phyloP scores from a whole-genome alignment of 2,329 filamentous ascomycete genomes.

The Dactylellina haptotyla region DNA sequence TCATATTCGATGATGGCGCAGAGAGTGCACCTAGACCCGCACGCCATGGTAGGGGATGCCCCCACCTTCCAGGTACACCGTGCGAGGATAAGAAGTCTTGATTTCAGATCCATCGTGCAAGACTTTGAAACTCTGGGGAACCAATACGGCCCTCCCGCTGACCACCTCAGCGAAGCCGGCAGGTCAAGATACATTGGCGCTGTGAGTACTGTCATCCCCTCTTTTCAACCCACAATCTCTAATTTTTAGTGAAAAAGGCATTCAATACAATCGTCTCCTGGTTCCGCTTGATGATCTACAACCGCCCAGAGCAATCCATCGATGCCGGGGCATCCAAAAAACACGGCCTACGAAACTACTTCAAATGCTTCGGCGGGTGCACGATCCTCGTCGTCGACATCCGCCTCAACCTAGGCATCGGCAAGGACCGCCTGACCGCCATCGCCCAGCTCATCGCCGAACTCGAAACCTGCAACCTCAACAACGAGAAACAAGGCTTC shows the following conservation, averaged over 20 bases:
- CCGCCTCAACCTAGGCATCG: slow-evolving; percentile 44
- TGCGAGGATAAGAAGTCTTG: slow-evolving; percentile 29
- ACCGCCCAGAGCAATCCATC: slow-evolving; percentile 44
- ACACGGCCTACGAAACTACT: slow-evolving; percentile 45
- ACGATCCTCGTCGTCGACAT: slow-evolving; percentile 52
- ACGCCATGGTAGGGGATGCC: slow-evolving; percentile 49
- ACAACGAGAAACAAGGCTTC: slow-evolving; percentile 50
- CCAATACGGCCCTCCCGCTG: slow-evolving; percentile 46
- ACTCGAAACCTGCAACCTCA: slow-evolving; percentile 43
- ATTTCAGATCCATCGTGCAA: slow-evolving; percentile 40
- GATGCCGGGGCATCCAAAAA: slow-evolving; percentile 25
- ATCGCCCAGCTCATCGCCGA: slow-evolving; percentile 50
- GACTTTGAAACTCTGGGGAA: slow-evolving; percentile 49
- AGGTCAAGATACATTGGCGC: slow-evolving; percentile 41
- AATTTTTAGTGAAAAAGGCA: slow-evolving; percentile 14
- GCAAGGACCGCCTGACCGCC: slow-evolving; percentile 37
- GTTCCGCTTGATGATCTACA: slow-evolving; percentile 52
- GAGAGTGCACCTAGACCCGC: slow-evolving; percentile 45
- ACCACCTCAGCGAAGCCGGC: slow-evolving; percentile 42
- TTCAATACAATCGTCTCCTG: slow-evolving; percentile 45
- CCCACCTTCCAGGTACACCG: slow-evolving; percentile 49
- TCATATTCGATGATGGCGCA: slow-evolving; percentile 52
- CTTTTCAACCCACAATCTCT: background rate
- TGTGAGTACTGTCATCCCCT: slow-evolving; percentile 14
- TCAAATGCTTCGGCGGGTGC: slow-evolving; percentile 51